Conservation (phyloP, 106 monocot genomes). For the Phalaenopsis aphrodite region DNA sequence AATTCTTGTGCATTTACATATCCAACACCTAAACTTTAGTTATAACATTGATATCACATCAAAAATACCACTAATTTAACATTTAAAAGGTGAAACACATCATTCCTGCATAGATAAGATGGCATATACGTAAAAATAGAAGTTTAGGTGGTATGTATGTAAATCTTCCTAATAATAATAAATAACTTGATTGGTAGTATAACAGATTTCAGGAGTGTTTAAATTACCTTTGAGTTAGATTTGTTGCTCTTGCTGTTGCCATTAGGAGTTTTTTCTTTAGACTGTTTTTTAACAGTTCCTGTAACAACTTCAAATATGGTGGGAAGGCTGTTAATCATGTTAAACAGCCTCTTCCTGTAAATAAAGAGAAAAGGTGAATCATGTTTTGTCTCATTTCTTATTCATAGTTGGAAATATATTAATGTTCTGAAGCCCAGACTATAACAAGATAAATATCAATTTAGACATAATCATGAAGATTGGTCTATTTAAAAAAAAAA, state of each 20-base stretch:
- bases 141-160: too few relatives aligned
- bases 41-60: too few relatives aligned
- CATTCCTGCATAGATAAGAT: too few relatives aligned
- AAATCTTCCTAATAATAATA: neutral
- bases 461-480: too few relatives aligned
- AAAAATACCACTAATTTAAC: too few relatives aligned
- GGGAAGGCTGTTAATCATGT: constrained; percentile 69
- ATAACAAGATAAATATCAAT: too few relatives aligned
- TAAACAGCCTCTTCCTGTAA: constrained; percentile 58
- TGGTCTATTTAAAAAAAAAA: too few relatives aligned
- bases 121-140: too few relatives aligned
- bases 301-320: constrained; percentile 77
- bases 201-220: too few relatives aligned
- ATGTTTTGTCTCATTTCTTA: neutral
- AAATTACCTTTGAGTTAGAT: constrained; percentile 40
- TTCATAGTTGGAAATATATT: neutral
- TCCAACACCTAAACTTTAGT: too few relatives aligned
- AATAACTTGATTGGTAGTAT: neutral
- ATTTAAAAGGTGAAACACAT: too few relatives aligned
- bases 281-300: constrained; percentile 45
- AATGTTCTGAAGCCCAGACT: neutral
- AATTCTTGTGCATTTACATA: neutral
- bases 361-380: neutral
- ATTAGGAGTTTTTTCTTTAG: constrained; percentile 66
- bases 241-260: constrained; percentile 65